A percentile compares a stretch with the other conserved stretches of the same genome.
Evolutionary conservation across 2,329 filamentous ascomycete species (phyloP).

Genomic region (Atkinsonella hypoxylon): DNA sequence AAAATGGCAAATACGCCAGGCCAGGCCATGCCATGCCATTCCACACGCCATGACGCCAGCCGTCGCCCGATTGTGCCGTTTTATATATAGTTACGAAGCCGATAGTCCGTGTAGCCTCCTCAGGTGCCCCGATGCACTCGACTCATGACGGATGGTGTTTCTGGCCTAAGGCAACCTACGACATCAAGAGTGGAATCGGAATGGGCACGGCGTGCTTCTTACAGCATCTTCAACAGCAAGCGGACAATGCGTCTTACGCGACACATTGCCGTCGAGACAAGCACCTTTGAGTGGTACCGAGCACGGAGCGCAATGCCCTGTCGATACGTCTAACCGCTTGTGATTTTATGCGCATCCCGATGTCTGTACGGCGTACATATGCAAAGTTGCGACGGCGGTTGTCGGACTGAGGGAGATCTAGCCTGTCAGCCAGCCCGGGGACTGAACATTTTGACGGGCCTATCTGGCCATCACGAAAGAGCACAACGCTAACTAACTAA

Average conservation of each 20-base stretch:
- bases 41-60: background rate
- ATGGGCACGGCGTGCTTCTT: background rate
- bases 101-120: background rate
- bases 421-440: too few species aligned
- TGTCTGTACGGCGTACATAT: too few species aligned
- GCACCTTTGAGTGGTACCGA: background rate
- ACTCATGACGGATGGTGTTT: too few species aligned
- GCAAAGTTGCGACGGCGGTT: background rate
- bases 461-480: background rate
- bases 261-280: too few species aligned
- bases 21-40: background rate
- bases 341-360: background rate
- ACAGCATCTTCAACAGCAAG: background rate
- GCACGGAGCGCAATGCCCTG: background rate
- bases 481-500: background rate
- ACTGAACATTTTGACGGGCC: background rate
- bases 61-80: too few species aligned
- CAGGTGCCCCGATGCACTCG: too few species aligned
- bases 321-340: background rate
- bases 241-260: background rate
- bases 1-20: background rate
- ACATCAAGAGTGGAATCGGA: too few species aligned
- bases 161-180: too few species aligned
- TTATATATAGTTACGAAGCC: too few species aligned
- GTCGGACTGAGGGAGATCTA: background rate